Evolutionary conservation across 2,329 filamentous ascomycete genomes (phyloP).

Genomic region (Colletotrichum sp.): DNA sequence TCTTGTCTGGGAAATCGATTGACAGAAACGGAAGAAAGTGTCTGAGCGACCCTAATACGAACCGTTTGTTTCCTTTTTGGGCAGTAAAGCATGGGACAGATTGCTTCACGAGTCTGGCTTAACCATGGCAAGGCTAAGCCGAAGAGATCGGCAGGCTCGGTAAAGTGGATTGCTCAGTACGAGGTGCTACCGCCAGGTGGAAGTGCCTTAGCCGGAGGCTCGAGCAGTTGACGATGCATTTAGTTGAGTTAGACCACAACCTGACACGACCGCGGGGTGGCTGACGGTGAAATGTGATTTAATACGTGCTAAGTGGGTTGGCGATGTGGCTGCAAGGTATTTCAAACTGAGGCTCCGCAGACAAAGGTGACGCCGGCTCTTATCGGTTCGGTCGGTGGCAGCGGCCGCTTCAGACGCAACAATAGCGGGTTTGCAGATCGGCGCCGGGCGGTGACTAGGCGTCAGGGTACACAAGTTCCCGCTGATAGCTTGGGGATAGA

Average conservation of each 20-base stretch:
- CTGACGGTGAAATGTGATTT: not conserved
- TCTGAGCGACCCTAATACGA: not conserved
- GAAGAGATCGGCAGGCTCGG: not conserved
- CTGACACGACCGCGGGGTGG: not conserved
- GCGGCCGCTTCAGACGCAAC: not conserved
- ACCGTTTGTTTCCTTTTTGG: not conserved
- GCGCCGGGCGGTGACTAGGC: not conserved
- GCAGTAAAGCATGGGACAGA: not conserved
- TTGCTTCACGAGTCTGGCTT: not conserved
- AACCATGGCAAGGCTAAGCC: not conserved
- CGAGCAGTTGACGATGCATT: not conserved
- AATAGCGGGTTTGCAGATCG: not conserved
- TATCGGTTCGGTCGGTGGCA: not conserved
- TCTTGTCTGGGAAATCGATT: not conserved
- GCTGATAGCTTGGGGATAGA: not conserved
- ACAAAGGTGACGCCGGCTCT: not conserved
- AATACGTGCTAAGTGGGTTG: not conserved
- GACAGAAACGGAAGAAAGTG: conserved; percentile 1
- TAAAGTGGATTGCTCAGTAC: not conserved
- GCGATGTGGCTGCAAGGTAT: not conserved
- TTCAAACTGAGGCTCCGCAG: not conserved
- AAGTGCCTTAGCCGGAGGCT: not conserved
- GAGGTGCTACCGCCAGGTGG: not conserved
- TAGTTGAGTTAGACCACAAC: not conserved
- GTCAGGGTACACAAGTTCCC: not conserved